A percentile compares a stretch with the other conserved stretches of the same genome.
These are phyloP conservation scores for Oldenlandia corymbosa DNA, from an alignment of 257 asterid genomes.

Conservation along the genomic window DNA sequence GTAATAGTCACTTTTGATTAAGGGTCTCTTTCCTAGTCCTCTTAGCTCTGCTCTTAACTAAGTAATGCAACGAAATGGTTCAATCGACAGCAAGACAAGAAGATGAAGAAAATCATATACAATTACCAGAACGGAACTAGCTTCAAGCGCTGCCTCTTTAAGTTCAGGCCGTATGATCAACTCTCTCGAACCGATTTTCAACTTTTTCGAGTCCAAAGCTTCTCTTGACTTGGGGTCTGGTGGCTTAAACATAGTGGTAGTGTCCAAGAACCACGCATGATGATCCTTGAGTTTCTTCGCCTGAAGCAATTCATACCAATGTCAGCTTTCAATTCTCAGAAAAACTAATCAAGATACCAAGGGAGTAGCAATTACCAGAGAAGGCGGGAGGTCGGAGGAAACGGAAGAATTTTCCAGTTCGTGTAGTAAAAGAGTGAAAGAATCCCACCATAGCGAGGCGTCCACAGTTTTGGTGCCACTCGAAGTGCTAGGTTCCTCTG, in stretches of 20 bases:
- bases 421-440: slow-evolving; percentile 53
- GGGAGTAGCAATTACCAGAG: slow-evolving; percentile 39
- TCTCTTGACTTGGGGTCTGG: slow-evolving; percentile 71
- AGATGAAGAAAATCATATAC: background rate
- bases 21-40: no score
- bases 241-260: slow-evolving; percentile 48
- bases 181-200: slow-evolving; percentile 63
- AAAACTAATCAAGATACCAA: background rate
- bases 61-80: background rate
- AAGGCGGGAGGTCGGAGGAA: slow-evolving; percentile 47
- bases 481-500: slow-evolving; percentile 17
- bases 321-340: background rate
- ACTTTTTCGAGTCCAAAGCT: slow-evolving; percentile 51
- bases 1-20: no score
- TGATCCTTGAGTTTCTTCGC: slow-evolving; percentile 67
- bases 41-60: no score
- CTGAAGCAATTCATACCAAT: slow-evolving; percentile 31
- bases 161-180: slow-evolving; percentile 46
- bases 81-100: background rate
- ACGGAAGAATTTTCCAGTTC: slow-evolving; percentile 63
- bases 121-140: slow-evolving; percentile 67
- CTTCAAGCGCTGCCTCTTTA: slow-evolving; percentile 58
- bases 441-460: slow-evolving; percentile 91
- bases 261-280: slow-evolving; percentile 66
- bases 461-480: slow-evolving; percentile 37